Percentiles rank a stretch among this genome's conserved stretches.
Evolutionary conservation across 1,284 basidiomycete genomes (phyloP).

Genomic region (Cutaneotrichosporon cutaneum): DNA sequence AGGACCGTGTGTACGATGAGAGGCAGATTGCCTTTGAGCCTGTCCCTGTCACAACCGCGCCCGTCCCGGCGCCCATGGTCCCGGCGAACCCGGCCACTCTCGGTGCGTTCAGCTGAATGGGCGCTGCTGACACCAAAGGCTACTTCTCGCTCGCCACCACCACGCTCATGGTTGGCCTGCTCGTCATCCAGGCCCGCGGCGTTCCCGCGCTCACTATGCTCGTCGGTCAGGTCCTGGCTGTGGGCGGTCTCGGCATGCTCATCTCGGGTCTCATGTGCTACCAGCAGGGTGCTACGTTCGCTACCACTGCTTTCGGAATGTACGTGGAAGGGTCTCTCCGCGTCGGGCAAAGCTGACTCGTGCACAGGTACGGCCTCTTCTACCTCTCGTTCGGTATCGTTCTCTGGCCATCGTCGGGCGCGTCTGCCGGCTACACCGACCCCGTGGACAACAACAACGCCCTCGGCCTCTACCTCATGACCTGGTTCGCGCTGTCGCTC

Average conservation of each 20-base stretch:
- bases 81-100: constrained; percentile 16
- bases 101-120: constrained; percentile 4
- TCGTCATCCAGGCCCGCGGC: constrained; percentile 18
- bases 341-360: background rate
- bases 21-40: constrained; percentile 5
- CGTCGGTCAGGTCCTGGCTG: constrained; percentile 16
- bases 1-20: constrained; percentile 10
- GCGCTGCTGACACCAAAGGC: background rate
- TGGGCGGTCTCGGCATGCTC: constrained; percentile 25
- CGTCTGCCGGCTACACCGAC: constrained; percentile 9
- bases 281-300: constrained; percentile 22
- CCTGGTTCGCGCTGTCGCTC: constrained; percentile 19
- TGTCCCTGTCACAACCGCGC: background rate
- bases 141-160: constrained; percentile 23
- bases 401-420: constrained; percentile 20
- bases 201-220: constrained; percentile 12
- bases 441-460: constrained; percentile 21
- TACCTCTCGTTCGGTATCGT: constrained; percentile 21
- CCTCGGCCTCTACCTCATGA: constrained; percentile 19
- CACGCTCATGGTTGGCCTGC: constrained; percentile 20
- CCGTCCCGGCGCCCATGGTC: background rate
- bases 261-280: constrained; percentile 22
- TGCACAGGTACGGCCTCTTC: constrained; percentile 21
- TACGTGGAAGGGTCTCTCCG: background rate
- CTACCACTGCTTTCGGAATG: constrained; percentile 22